Conservation (phyloP, 805 yeast species). For the Candida chauliodis region DNA sequence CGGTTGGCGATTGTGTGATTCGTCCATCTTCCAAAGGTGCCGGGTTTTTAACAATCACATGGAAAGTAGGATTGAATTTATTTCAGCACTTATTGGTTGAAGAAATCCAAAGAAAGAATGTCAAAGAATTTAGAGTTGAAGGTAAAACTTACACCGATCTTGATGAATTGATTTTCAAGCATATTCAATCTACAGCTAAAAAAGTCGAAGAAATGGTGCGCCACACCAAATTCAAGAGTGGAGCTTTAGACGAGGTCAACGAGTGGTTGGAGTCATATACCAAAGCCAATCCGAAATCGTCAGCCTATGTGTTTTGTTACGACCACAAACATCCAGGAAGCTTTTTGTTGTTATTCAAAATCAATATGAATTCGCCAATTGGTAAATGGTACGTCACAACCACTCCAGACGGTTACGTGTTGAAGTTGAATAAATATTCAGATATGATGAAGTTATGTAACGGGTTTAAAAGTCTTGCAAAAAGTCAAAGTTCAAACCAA, state of each 20-base stretch:
- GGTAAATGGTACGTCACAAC: slow-evolving; percentile 88
- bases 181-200: slow-evolving; percentile 77
- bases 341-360: slow-evolving; percentile 82
- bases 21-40: slow-evolving; percentile 92
- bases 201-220: slow-evolving; percentile 80
- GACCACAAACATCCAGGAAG: slow-evolving; percentile 94
- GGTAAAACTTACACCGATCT: slow-evolving; percentile 72
- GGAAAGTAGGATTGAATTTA: slow-evolving; percentile 90
- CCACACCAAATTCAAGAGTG: slow-evolving; percentile 85
- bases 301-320: slow-evolving; percentile 86
- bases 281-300: slow-evolving; percentile 84
- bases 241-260: slow-evolving; percentile 73
- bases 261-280: slow-evolving; percentile 87
- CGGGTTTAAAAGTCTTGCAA: slow-evolving; percentile 79
- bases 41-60: slow-evolving; percentile 86
- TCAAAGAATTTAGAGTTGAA: slow-evolving; percentile 61
- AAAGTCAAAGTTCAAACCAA: slow-evolving; percentile 25
- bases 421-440: slow-evolving; percentile 81
- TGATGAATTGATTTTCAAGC: slow-evolving; percentile 88
- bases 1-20: slow-evolving; percentile 88
- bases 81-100: slow-evolving; percentile 89
- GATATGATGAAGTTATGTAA: slow-evolving; percentile 85
- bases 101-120: slow-evolving; percentile 68
- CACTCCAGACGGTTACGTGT: slow-evolving; percentile 80
- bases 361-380: slow-evolving; percentile 62